phyloP scores from a whole-genome alignment of 257 asterid genomes.

The Solanum acaule region DNA sequence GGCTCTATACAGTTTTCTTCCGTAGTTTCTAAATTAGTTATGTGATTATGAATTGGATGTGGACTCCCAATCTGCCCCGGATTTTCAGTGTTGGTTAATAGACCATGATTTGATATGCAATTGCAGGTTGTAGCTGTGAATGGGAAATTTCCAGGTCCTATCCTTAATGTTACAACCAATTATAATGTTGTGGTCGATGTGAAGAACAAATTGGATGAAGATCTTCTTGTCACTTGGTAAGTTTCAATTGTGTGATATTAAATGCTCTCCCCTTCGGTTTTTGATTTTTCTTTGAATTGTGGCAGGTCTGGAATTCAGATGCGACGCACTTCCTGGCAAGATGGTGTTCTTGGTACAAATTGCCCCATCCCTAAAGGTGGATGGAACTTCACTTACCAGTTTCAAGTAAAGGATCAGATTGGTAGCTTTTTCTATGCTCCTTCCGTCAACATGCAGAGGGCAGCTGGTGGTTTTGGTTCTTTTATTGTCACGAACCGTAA shows the following conservation, averaged over 20 bases:
- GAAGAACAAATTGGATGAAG: conserved; percentile 72
- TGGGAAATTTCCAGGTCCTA: conserved; percentile 77
- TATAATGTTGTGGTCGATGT: conserved; percentile 78
- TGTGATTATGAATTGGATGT: not conserved
- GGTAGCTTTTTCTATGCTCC: conserved; percentile 92
- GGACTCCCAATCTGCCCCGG: not conserved
- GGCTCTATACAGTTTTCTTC: not conserved
- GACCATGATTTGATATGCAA: not conserved
- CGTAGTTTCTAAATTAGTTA: not conserved
- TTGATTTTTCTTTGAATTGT: not conserved
- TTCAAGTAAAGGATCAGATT: conserved; percentile 96
- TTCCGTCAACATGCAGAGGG: conserved; percentile 78
- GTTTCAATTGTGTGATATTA: not conserved
- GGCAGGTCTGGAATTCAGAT: conserved; percentile 86
- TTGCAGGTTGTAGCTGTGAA: conserved; percentile 83
- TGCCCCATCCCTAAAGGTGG: conserved; percentile 64
- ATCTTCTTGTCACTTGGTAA: conserved; percentile 81
- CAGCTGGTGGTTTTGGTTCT: conserved; percentile 90
- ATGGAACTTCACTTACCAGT: conserved; percentile 92
- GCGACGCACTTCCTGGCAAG: conserved; percentile 95
- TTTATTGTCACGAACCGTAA: conserved; percentile 54
- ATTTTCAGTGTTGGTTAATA: not conserved
- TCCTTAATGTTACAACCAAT: conserved; percentile 81
- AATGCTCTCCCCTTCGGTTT: not conserved
- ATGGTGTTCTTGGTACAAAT: conserved; percentile 88